Evolutionary conservation across 2,329 filamentous ascomycete species (phyloP), one percentile per base, ranked within the genome.

Genomic region (Mollisiaceae sp.): DNA sequence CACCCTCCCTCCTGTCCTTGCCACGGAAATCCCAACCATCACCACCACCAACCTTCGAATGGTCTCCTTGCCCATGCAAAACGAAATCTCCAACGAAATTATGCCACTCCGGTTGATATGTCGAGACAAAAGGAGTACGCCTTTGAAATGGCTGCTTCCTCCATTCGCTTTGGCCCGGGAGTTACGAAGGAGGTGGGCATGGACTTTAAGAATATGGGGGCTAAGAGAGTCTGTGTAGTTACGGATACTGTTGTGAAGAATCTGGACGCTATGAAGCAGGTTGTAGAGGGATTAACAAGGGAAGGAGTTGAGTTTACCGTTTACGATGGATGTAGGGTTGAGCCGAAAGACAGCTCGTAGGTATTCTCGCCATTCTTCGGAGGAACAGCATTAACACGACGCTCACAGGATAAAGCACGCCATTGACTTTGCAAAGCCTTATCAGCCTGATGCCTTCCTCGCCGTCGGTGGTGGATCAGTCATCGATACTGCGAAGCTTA

Each of bases 401-500:
- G n/a, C n/a, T 50, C 11, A 41, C 66, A 95, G 91, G 0, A 87
- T 99, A 73, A 91, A 91, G 73, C 91, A 96, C 69, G 95, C 95
- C 8, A 97, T 99, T 75, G 90, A 85, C 0, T 96, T 93, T 80
- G 89, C 89, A 20, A 94, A 94, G 72, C 88, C 90, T 0, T 92
- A 93, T 76, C 79, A 85, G 35, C 91, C 93, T 0, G 95, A 98
- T 78, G 93, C 92, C 2, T 97, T 97, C 77, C 84, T 99, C 18
- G 95, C 95, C 24, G 95, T 99, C 18, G 95, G 91, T 20, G 90
- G 93, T 72, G 95, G 95, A 43, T 97, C 93, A 45, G 95, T 98
- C 70, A 99, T 99, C 71, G 95, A 99, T 79, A 99, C 95, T 0
- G 94, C 95, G 62, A 99, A 99, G 80, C 85, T 99, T 64, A 98